A percentile compares a stretch with the other conserved stretches of the same genome.
Conservation (phyloP, 2,329 filamentous ascomycete species). For the Colletotrichum agaves region DNA sequence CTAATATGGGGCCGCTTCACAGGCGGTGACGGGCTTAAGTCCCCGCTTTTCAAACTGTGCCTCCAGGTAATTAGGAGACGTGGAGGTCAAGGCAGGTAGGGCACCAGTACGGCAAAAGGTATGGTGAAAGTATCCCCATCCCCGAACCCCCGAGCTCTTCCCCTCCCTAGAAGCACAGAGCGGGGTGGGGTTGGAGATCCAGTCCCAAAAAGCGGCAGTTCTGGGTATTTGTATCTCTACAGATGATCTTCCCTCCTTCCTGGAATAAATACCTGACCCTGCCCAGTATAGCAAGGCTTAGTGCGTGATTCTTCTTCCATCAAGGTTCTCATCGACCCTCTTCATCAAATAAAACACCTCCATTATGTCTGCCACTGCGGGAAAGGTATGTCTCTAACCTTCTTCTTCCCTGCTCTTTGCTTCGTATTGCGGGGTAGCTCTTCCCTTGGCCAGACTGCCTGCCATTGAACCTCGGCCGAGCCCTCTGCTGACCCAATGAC, state of each 20-base stretch:
- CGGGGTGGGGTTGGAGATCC: slow-evolving; percentile 35
- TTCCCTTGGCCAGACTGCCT: not conserved
- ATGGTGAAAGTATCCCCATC: slow-evolving; percentile 8
- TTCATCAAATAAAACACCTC: slow-evolving; percentile 15
- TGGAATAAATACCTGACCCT: slow-evolving; percentile 37
- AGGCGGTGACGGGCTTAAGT: slow-evolving; percentile 16
- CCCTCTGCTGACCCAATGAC: slow-evolving; percentile 25
- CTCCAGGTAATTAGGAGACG: not conserved
- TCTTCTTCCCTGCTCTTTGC: slow-evolving; percentile 14
- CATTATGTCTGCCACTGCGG: slow-evolving; percentile 38
- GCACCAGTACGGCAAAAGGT: too few relatives aligned
- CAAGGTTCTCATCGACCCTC: slow-evolving; percentile 37
- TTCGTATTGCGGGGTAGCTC: slow-evolving; percentile 36
- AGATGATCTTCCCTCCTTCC: not conserved
- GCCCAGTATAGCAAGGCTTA: slow-evolving; percentile 26
- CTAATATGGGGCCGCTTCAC: not conserved
- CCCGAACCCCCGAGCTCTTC: slow-evolving; percentile 35
- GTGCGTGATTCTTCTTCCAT: slow-evolving; percentile 33
- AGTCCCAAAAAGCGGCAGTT: slow-evolving; percentile 31
- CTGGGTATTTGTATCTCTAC: slow-evolving; percentile 18
- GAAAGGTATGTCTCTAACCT: slow-evolving; percentile 36
- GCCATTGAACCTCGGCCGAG: slow-evolving; percentile 4
- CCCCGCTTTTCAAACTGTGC: slow-evolving; percentile 25
- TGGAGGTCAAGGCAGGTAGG: too few relatives aligned
- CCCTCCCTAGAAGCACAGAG: not conserved